phyloP scores from a whole-genome alignment of 1,284 basidiomycete species.

The Apiotrichum mycotoxinovorans region DNA sequence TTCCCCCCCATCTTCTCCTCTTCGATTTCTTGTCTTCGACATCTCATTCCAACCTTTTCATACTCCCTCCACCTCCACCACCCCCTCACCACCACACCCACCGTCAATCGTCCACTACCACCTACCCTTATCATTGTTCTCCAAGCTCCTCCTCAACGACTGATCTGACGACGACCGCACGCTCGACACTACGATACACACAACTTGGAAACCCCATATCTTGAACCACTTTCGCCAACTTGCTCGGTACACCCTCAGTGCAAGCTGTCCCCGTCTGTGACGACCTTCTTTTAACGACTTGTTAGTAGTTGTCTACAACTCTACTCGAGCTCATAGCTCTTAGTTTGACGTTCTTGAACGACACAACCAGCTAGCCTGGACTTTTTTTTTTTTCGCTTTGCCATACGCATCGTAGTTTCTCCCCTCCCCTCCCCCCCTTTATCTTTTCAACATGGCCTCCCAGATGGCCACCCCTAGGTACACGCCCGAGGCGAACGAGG shows the following conservation, averaged over 20 bases:
- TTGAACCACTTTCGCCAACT: too few relatives aligned
- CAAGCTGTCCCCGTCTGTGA: not conserved
- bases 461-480: constrained; percentile 10
- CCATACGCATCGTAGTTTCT: too few relatives aligned
- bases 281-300: not conserved
- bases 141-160: not conserved
- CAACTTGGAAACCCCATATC: too few relatives aligned
- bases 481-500: constrained; percentile 14
- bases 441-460: not conserved
- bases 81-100: too few relatives aligned
- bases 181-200: too few relatives aligned
- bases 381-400: too few relatives aligned
- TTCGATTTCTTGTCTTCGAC: not conserved
- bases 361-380: too few relatives aligned
- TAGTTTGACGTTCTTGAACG: not conserved
- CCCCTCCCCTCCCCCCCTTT: too few relatives aligned
- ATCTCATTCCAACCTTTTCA: too few relatives aligned
- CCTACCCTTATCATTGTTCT: not conserved
- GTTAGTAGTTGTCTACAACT: not conserved
- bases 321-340: not conserved
- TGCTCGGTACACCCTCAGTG: too few relatives aligned
- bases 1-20: too few relatives aligned
- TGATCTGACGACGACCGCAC: not conserved
- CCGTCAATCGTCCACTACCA: too few relatives aligned
- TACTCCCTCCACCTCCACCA: not conserved